Evolutionary conservation across 2,329 filamentous ascomycete species (phyloP).

Genomic region (Davidsoniella australis): DNA sequence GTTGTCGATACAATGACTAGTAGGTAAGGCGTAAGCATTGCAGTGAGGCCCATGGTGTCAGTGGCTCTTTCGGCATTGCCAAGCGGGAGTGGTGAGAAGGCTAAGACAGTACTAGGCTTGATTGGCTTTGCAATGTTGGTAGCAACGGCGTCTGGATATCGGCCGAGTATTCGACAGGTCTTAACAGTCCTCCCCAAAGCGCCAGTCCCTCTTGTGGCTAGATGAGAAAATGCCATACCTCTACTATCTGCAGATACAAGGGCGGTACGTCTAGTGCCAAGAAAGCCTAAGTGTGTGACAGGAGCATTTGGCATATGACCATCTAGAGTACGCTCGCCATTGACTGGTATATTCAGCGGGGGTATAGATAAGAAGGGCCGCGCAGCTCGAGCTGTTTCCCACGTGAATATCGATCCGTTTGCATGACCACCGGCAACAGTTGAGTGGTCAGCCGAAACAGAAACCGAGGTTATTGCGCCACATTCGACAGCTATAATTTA

Average conservation of each 20-base stretch:
- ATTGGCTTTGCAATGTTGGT: slow-evolving; percentile 42
- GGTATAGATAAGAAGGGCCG: slow-evolving; percentile 79
- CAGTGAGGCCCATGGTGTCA: slow-evolving; percentile 76
- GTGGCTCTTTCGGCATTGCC: slow-evolving; percentile 87
- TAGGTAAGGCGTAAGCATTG: slow-evolving; percentile 88
- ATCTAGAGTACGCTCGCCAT: slow-evolving; percentile 40
- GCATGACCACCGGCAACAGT: slow-evolving; percentile 83
- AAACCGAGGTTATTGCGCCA: slow-evolving; percentile 70
- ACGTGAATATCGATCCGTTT: slow-evolving; percentile 86
- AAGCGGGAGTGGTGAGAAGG: slow-evolving; percentile 75
- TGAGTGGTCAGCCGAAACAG: slow-evolving; percentile 83
- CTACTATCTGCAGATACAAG: slow-evolving; percentile 86
- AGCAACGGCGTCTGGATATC: slow-evolving; percentile 62
- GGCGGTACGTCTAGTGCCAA: slow-evolving; percentile 84
- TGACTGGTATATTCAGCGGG: slow-evolving; percentile 51
- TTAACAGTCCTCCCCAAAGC: slow-evolving; percentile 72
- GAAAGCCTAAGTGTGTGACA: slow-evolving; percentile 82
- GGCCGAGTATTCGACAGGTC: slow-evolving; percentile 75
- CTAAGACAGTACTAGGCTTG: slow-evolving; percentile 88
- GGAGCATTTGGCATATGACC: slow-evolving; percentile 66
- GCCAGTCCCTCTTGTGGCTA: slow-evolving; percentile 81
- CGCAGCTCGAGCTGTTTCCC: slow-evolving; percentile 73
- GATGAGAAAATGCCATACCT: slow-evolving; percentile 96
- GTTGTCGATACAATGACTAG: slow-evolving; percentile 95
- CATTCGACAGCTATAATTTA: slow-evolving; percentile 59